A percentile compares a stretch with the other conserved stretches of the same genome.
phyloP scores from a whole-genome alignment of 2,329 filamentous ascomycete species.

The Ophiocordyceps camponoti-floridani region DNA sequence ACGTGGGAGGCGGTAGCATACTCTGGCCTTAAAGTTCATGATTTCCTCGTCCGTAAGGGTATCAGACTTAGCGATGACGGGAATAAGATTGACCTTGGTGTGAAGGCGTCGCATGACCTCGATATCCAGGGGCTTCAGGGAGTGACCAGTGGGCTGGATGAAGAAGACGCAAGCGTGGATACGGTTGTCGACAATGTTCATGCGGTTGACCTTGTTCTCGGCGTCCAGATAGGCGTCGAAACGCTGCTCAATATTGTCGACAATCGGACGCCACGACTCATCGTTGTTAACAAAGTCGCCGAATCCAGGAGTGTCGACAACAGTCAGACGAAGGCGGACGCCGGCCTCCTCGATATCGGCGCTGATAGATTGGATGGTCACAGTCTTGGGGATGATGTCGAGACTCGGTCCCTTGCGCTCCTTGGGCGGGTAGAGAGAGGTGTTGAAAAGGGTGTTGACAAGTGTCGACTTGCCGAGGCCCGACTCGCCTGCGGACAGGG shows the following conservation, averaged over 20 bases:
- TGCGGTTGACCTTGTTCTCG: slow-evolving; percentile 99
- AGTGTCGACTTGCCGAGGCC: slow-evolving; percentile 97
- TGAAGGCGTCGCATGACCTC: slow-evolving; percentile 99
- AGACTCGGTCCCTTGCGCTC: slow-evolving; percentile 95
- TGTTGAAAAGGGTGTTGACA: slow-evolving; percentile 99
- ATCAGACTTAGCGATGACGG: slow-evolving; percentile 96
- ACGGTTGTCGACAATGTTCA: slow-evolving; percentile 99
- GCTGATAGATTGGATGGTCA: slow-evolving; percentile 86
- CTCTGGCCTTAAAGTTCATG: slow-evolving; percentile 81
- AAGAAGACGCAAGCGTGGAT: slow-evolving; percentile 99
- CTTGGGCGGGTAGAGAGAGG: slow-evolving; percentile 93
- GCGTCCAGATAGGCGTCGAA: slow-evolving; percentile 97
- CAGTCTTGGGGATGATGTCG: slow-evolving; percentile 97
- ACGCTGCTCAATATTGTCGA: slow-evolving; percentile 98
- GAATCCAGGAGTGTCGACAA: slow-evolving; percentile 95
- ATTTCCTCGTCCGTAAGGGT: slow-evolving; percentile 97
- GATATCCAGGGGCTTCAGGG: slow-evolving; percentile 93
- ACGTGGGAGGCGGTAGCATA: slow-evolving; percentile 29
- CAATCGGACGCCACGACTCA: slow-evolving; percentile 96
- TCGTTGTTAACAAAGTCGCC: slow-evolving; percentile 99
- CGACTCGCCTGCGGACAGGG: slow-evolving; percentile 60
- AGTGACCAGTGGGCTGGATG: slow-evolving; percentile 97
- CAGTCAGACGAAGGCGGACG: slow-evolving; percentile 85
- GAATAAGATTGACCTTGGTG: slow-evolving; percentile 99
- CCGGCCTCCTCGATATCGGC: slow-evolving; percentile 97